Base-by-base conservation (phyloP, 192 early-diverging fungal species). In the Piromyces sp. region DNA sequence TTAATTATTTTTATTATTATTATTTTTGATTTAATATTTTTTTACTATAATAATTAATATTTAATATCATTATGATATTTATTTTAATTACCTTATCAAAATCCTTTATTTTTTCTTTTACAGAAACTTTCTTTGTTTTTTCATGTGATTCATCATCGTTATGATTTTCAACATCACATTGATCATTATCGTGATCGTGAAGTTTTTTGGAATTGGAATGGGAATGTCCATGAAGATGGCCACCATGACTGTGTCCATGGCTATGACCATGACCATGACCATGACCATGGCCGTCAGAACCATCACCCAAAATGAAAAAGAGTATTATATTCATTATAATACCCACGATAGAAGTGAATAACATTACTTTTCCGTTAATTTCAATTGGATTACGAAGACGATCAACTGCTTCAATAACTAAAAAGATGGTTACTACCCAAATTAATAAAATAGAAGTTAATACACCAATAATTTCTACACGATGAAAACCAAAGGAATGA, bases 391-490 rank as follows among this genome's bases (percentile, higher is more conserved):
- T 83, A 33, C 85, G 83, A 6, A 95, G 79, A 29, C 95, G 88
- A 11, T 93, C 87, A 78, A 92, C 85, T 14, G 94, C 94, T 83
- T 95, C 95, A 16, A 86, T 80, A 26, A 95, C 89, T n/a, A 95
- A 84, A 78, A 84, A 84, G 7, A 86, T 83, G 0, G 95, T 95
- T 30, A 95, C 81, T 15, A 89, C 85, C 95, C 95, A 95, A 79
- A 95, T 93, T n/a, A 92, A 84, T 30, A 93, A 88, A 30, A 92
- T 92, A n/a, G 93, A 94, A 68, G 87, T 80, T 14, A 95, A 85
- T 13, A 94, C 95, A 40, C 93, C 95, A 68, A 95, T 85, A 30
- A 95, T 92, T 83, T 95, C 93, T 28, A 92, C 90, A 31, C 94
- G 89, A 81, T 94, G 87, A 80, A 89, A 95, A 31, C 94, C 94